Evolutionary conservation across 163 green algal genomes (phyloP).

Genomic region (Volvox carteri): DNA sequence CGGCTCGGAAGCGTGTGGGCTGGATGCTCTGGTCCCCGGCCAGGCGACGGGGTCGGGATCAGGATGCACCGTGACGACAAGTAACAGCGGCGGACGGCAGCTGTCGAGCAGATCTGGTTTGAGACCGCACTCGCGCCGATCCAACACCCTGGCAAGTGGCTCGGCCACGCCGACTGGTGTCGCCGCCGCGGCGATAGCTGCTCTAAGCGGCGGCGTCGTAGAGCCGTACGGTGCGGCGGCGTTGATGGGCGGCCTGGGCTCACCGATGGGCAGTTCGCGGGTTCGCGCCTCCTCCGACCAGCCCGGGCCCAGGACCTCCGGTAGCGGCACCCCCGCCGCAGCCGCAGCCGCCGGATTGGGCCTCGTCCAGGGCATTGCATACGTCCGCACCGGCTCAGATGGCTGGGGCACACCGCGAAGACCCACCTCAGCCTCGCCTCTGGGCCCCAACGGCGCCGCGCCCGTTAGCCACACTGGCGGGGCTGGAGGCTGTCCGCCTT

Average conservation of each 20-base stretch:
- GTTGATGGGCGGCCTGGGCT: neutral
- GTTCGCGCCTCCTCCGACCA: neutral
- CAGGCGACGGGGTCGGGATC: neutral
- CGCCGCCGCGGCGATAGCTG: neutral
- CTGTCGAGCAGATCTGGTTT: neutral
- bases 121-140: neutral
- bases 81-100: neutral
- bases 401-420: neutral
- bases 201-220: slow-evolving; percentile 2
- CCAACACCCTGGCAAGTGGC: neutral
- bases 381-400: neutral
- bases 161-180: neutral
- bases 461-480: neutral
- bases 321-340: neutral
- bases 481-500: neutral
- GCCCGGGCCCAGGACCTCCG: neutral
- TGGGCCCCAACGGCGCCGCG: neutral
- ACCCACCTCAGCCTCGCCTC: neutral
- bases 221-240: slow-evolving; percentile 3
- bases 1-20: neutral
- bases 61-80: neutral
- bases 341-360: neutral
- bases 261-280: neutral
- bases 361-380: neutral
- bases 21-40: neutral